phyloP scores from a whole-genome alignment of 352 stramenopile species.

The Phytophthora europaea region DNA sequence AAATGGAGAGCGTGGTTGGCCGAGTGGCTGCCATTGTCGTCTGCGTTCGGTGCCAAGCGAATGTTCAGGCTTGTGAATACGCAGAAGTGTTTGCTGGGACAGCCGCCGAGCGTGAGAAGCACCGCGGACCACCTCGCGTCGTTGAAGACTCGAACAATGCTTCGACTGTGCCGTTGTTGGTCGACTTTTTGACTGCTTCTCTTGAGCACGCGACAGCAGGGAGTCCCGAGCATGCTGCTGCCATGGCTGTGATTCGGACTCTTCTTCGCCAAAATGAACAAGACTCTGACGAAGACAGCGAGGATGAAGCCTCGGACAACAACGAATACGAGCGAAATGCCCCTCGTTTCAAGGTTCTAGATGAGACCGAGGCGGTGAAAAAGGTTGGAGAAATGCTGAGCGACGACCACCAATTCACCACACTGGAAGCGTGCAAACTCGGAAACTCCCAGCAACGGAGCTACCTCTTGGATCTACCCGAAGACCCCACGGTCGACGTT shows the following conservation, averaged over 20 bases:
- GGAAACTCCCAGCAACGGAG: slow-evolving; percentile 27
- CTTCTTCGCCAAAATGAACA: slow-evolving; percentile 13
- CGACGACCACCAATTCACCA: slow-evolving; percentile 19
- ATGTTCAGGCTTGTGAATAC: slow-evolving; percentile 63
- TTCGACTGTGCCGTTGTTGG: slow-evolving; percentile 3
- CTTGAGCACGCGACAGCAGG: slow-evolving; percentile 8
- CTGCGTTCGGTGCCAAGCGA: slow-evolving; percentile 52
- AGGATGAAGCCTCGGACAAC: neutral
- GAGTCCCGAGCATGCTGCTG: slow-evolving; percentile 13
- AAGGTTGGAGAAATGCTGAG: slow-evolving; percentile 22
- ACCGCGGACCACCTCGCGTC: slow-evolving; percentile 26
- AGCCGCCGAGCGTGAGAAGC: slow-evolving; percentile 24
- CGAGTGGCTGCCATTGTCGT: slow-evolving; percentile 48
- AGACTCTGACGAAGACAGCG: slow-evolving; percentile 3
- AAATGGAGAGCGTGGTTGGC: slow-evolving; percentile 39
- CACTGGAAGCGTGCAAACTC: slow-evolving; percentile 28
- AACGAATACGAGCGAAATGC: neutral
- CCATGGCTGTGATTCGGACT: slow-evolving; percentile 14
- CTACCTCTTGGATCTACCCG: slow-evolving; percentile 30
- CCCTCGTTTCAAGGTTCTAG: slow-evolving; percentile 7
- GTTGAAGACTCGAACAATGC: slow-evolving; percentile 15
- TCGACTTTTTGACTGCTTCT: slow-evolving; percentile 22
- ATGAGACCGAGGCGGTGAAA: neutral
- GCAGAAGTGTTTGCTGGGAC: slow-evolving; percentile 34
- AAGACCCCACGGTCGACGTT: slow-evolving; percentile 20